Evolutionary conservation across 2,329 filamentous ascomycete species (phyloP).

Genomic region (Pseudogymnoascus sp.): DNA sequence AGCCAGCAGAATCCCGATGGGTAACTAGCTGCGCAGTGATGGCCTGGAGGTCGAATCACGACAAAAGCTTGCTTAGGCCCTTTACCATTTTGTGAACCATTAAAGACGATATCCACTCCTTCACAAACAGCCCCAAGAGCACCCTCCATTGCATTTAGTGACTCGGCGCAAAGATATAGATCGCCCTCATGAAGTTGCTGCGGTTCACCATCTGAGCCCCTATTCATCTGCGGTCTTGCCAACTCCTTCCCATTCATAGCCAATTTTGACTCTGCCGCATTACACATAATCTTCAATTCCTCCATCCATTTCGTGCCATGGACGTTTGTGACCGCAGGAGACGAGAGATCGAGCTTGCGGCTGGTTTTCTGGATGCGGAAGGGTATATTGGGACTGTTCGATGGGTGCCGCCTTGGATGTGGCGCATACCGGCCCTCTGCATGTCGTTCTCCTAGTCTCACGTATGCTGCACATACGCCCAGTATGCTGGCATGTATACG

Average conservation of each 20-base stretch:
- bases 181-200: conserved; percentile 74
- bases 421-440: conserved; percentile 60
- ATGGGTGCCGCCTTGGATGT: conserved; percentile 48
- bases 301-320: conserved; percentile 92
- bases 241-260: conserved; percentile 72
- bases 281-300: conserved; percentile 78
- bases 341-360: conserved; percentile 61
- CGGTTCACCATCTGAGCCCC: conserved; percentile 35
- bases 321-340: conserved; percentile 76
- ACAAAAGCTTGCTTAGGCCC: conserved; percentile 77
- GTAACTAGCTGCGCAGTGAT: conserved; percentile 83
- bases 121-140: conserved; percentile 90
- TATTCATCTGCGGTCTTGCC: conserved; percentile 55
- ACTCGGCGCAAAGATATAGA: conserved; percentile 82
- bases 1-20: conserved; percentile 98
- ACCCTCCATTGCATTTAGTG: conserved; percentile 78
- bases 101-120: conserved; percentile 79
- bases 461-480: conserved; percentile 79
- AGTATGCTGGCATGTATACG: conserved; percentile 75
- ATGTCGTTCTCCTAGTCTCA: conserved; percentile 77
- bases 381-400: conserved; percentile 46
- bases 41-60: conserved; percentile 83
- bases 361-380: conserved; percentile 80
- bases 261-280: conserved; percentile 67
- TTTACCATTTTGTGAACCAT: conserved; percentile 32